Evolutionary conservation across 306 rosid genomes (phyloP).

Genomic region (Prunus dulcis): DNA sequence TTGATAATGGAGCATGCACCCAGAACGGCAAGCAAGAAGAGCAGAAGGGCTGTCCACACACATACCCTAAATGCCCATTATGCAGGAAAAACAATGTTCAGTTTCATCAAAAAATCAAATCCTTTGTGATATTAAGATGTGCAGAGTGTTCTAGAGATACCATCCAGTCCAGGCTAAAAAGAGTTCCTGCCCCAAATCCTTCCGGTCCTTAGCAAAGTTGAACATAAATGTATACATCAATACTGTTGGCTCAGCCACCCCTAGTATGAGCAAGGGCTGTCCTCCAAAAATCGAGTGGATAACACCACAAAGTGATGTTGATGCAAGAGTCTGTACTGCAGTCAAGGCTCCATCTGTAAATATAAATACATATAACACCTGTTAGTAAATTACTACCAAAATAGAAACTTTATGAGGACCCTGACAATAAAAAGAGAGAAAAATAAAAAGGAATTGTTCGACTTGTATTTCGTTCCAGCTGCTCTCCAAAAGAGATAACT

Average conservation of each 20-base stretch:
- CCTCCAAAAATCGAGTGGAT: conserved; percentile 90
- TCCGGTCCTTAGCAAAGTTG: conserved; percentile 75
- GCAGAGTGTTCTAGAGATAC: conserved; percentile 41
- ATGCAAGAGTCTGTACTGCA: conserved; percentile 95
- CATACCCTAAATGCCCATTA: conserved; percentile 64
- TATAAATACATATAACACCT: conserved; percentile 18
- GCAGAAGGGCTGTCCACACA: conserved; percentile 89
- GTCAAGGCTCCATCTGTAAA: conserved; percentile 81
- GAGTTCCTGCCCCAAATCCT: conserved; percentile 83
- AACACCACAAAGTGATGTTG: conserved; percentile 87
- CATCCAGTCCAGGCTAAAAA: conserved; percentile 96
- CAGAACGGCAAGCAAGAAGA: conserved; percentile 74
- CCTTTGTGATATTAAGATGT: neutral
- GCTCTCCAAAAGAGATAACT: conserved; percentile 95
- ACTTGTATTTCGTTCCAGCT: conserved; percentile 85
- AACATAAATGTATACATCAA: conserved; percentile 94
- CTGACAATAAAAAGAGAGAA: conserved; percentile 18
- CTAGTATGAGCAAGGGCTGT: conserved; percentile 92
- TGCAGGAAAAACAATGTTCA: conserved; percentile 14
- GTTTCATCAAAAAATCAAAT: conserved; percentile 12
- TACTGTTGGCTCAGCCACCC: conserved; percentile 98
- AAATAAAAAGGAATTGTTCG: conserved; percentile 10
- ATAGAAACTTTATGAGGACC: conserved; percentile 18
- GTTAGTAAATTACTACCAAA: conserved; percentile 30
- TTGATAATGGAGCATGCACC: conserved; percentile 95